These are phyloP conservation scores for Glycyrrhiza uralensis DNA, from an alignment of 306 rosid genomes.

Conservation along the genomic window DNA sequence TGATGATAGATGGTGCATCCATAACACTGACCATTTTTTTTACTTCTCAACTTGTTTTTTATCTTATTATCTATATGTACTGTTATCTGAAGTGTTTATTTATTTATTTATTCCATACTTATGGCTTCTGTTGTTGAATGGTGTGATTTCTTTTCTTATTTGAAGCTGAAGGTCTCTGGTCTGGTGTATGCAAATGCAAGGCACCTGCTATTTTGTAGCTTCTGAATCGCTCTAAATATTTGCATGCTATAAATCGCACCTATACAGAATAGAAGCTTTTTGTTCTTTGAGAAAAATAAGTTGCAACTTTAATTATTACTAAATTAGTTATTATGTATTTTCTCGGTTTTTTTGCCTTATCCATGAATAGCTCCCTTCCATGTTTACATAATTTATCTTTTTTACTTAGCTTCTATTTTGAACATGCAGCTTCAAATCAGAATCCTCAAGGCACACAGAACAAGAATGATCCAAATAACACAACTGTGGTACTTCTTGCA, in stretches of 20 bases:
- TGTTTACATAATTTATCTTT: neutral
- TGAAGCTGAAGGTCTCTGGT: too few species aligned
- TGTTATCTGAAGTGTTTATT: neutral
- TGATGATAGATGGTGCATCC: neutral
- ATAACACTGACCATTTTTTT: neutral
- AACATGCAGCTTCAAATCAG: slow-evolving; percentile 79
- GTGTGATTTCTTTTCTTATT: neutral
- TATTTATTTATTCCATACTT: neutral
- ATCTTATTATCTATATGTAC: neutral
- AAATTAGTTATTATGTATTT: neutral
- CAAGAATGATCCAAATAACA: slow-evolving; percentile 80
- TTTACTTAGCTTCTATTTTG: slow-evolving; percentile 31
- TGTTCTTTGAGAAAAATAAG: neutral
- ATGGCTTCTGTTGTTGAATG: neutral
- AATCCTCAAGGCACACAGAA: slow-evolving; percentile 67
- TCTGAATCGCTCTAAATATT: neutral
- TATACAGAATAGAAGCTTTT: neutral
- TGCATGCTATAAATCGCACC: neutral
- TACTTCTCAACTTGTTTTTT: neutral
- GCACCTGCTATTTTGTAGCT: neutral
- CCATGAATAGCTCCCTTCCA: neutral
- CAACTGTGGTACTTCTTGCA: slow-evolving; percentile 64
- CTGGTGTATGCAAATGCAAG: neutral
- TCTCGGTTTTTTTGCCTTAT: neutral
- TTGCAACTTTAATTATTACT: neutral